Evolutionary conservation across 371 early-diverging fungal genomes (phyloP).

Genomic region (Choanephora cucurbitarum): DNA sequence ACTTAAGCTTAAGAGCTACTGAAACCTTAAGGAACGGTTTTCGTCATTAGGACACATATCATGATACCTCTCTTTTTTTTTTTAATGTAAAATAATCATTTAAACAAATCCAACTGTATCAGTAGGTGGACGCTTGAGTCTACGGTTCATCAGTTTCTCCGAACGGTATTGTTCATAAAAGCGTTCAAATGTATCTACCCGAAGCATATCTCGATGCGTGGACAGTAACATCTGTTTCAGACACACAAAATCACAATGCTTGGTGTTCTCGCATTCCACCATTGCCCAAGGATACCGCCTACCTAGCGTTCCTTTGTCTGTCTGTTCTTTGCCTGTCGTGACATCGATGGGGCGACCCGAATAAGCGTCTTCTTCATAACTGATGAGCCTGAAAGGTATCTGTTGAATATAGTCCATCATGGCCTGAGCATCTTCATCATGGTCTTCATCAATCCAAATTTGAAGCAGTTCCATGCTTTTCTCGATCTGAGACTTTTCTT

Average conservation of each 20-base stretch:
- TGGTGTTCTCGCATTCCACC: slow-evolving; percentile 81
- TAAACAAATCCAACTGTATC: slow-evolving; percentile 6
- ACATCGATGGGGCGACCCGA: slow-evolving; percentile 36
- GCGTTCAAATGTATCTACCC: slow-evolving; percentile 81
- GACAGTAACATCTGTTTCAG: slow-evolving; percentile 55
- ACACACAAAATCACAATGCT: slow-evolving; percentile 79
- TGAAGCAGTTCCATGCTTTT: slow-evolving; percentile 29
- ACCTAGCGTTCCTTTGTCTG: slow-evolving; percentile 62
- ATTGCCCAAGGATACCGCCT: slow-evolving; percentile 98
- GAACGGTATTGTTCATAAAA: slow-evolving; percentile 91
- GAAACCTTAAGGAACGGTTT: slow-evolving; percentile 48
- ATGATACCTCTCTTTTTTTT: not conserved
- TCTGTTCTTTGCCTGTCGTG: not conserved
- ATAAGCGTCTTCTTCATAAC: slow-evolving; percentile 59
- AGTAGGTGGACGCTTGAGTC: slow-evolving; percentile 21
- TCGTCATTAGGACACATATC: slow-evolving; percentile 28
- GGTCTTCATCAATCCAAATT: slow-evolving; percentile 30
- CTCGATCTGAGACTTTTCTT: slow-evolving; percentile 14
- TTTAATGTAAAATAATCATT: slow-evolving; percentile 1
- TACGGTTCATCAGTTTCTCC: slow-evolving; percentile 63
- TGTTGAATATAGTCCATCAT: slow-evolving; percentile 39
- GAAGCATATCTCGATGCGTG: slow-evolving; percentile 79
- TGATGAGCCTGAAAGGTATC: slow-evolving; percentile 76
- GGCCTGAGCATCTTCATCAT: slow-evolving; percentile 35
- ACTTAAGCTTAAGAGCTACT: slow-evolving; percentile 41